Evolutionary conservation across 1,139 yeast species (phyloP).

Genomic region (Sugiyamaella grinbergsii): DNA sequence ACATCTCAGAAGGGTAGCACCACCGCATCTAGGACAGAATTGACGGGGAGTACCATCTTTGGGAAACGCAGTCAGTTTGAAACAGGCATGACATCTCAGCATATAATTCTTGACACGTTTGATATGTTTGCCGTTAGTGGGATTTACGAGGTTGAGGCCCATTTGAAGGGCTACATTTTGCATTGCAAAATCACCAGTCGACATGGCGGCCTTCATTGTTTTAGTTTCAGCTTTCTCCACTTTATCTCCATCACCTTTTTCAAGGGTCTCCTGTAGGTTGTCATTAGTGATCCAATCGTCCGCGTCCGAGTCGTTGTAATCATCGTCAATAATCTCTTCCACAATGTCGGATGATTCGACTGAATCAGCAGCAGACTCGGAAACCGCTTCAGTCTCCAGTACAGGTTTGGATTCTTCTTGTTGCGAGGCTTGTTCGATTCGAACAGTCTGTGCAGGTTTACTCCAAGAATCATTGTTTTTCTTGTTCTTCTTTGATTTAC

Average conservation of each 20-base stretch:
- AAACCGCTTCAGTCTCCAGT: constrained; percentile 8
- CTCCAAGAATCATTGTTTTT: constrained; percentile 13
- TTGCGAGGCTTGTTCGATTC: no score
- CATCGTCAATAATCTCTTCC: constrained; percentile 54
- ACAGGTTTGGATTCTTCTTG: background rate
- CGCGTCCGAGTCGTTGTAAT: constrained; percentile 64
- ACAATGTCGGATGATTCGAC: constrained; percentile 20
- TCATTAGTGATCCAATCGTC: constrained; percentile 97
- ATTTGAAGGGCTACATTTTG: constrained; percentile 93
- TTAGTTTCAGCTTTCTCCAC: constrained; percentile 31
- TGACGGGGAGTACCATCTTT: constrained; percentile 76
- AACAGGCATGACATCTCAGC: constrained; percentile 98
- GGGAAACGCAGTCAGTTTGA: constrained; percentile 74
- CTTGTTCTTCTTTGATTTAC: constrained; percentile 26
- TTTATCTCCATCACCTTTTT: constrained; percentile 60
- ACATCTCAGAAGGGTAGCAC: constrained; percentile 84
- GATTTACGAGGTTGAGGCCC: constrained; percentile 82
- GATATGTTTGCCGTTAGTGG: constrained; percentile 81
- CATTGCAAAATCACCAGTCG: constrained; percentile 96
- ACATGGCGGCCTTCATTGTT: constrained; percentile 67
- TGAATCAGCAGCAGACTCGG: constrained; percentile 19
- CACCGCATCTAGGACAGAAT: constrained; percentile 97
- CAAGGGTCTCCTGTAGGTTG: constrained; percentile 67
- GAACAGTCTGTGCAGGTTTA: constrained; percentile 20
- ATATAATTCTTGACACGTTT: constrained; percentile 84